phyloP scores from a whole-genome alignment of 2,329 filamentous ascomycete genomes.

The Scolecobasidium constrictum region DNA sequence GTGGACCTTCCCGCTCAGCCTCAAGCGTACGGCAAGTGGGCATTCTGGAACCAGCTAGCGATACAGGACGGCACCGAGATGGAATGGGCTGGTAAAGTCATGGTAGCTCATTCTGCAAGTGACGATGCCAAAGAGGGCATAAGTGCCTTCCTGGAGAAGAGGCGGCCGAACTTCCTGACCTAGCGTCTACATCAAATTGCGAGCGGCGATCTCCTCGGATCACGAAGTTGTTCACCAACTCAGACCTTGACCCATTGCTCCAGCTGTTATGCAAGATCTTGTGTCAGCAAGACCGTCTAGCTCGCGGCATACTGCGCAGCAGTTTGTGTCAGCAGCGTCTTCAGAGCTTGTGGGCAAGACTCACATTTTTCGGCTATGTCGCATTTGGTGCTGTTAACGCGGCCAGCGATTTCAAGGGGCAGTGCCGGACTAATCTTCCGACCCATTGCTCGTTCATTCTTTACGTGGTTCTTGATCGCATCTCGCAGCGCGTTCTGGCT shows the following conservation, averaged over 20 bases:
- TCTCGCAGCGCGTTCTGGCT: slow-evolving; percentile 12
- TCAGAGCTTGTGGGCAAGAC: too few relatives aligned
- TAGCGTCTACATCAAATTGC: not conserved
- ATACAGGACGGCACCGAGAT: not conserved
- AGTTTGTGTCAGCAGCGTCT: too few relatives aligned
- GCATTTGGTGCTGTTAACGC: not conserved
- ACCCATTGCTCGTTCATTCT: slow-evolving; percentile 16
- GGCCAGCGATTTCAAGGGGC: not conserved
- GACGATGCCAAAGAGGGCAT: not conserved
- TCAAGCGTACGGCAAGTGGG: not conserved
- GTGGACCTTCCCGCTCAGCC: not conserved
- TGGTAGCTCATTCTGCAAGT: not conserved
- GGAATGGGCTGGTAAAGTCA: not conserved
- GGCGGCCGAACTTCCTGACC: not conserved
- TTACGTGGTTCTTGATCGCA: slow-evolving; percentile 17
- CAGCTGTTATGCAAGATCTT: not conserved
- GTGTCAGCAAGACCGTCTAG: slow-evolving; percentile 2
- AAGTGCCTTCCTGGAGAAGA: not conserved
- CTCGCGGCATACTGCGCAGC: slow-evolving; percentile 2
- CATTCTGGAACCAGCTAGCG: not conserved
- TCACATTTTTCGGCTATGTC: slow-evolving; percentile 6
- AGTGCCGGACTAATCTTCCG: slow-evolving; percentile 17
- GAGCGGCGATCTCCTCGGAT: too few relatives aligned
- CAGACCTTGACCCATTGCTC: not conserved
- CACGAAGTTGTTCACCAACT: not conserved